Conservation (phyloP, 345 rosid genomes). For the Firmiana major region DNA sequence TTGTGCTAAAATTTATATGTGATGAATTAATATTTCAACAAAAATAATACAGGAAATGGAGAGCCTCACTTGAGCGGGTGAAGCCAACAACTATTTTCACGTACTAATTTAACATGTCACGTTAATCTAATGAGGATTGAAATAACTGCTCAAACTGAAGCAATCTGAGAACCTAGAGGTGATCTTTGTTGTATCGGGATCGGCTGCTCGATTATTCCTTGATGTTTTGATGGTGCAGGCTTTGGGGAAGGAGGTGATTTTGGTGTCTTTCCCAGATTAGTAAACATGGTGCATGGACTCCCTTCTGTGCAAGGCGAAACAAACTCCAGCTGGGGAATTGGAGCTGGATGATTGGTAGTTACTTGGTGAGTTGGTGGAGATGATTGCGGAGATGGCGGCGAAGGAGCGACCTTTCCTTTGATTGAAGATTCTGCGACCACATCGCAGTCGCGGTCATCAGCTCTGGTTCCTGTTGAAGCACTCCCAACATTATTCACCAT, state of each 20-base stretch:
- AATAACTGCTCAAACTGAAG: background rate
- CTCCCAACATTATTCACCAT: background rate
- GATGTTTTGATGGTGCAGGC: background rate
- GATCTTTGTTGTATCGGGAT: background rate
- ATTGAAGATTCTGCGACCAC: background rate
- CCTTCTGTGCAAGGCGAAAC: background rate
- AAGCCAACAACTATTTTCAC: background rate
- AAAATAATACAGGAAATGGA: background rate
- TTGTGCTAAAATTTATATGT: too few relatives aligned
- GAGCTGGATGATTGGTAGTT: background rate
- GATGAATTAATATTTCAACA: background rate
- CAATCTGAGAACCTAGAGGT: background rate
- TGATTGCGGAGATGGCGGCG: background rate
- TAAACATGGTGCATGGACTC: background rate
- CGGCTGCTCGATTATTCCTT: background rate
- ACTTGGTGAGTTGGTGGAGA: background rate
- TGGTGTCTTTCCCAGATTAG: background rate
- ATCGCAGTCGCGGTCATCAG: background rate
- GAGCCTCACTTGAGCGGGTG: background rate
- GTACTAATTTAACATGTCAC: too few relatives aligned
- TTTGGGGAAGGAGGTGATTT: background rate
- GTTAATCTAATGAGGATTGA: background rate
- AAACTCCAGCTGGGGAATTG: background rate
- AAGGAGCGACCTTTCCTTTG: background rate
- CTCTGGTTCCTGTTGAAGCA: background rate